Base-by-base conservation (phyloP, 2,329 filamentous ascomycete species). In the Penicillium capsulatum region DNA sequence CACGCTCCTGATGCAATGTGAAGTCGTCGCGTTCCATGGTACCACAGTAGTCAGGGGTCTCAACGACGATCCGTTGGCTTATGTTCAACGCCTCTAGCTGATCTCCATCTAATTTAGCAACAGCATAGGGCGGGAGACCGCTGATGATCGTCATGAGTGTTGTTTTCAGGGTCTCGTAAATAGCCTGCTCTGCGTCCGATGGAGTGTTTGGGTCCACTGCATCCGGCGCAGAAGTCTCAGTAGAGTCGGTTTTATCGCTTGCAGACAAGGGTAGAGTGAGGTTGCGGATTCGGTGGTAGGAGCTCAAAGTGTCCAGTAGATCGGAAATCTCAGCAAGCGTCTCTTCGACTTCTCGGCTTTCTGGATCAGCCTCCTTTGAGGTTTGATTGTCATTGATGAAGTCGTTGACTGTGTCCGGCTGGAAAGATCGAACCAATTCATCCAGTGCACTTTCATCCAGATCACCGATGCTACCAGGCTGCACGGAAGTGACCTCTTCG, bases 51-150 rank as follows among this genome's bases (percentile, higher is more conserved):
- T 88, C 80, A 36, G 83, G 80, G 5, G 76, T 80, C 44, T 85
- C 79, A 32, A 94, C 72, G 43, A 87, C 69, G 14, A 95, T 76
- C 59, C 81, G 87, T 31, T 81, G 86, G 66, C 83, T 91, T 58
- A 94, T 84, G 47, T 86, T 83, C 33, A 95, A 71, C 42, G 89
- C 85, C 19, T 83, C 83, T n/a, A 94, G 68, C 61, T 89, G 85
- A 59, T 94, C 84, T 7, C 88, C 88, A 54, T 94, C 83, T 45
- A 95, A 71, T 56, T 92, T 91, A 4, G 89, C 83, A 16, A 95
- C 84, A 1, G 85, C 86, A 58, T 88, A 92, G 1, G 89, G 89
- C 1, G 89, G 89, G 8, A 95, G 68, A 27, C 77, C 80, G 49
- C 83, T 76, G 44, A 94, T 77, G 47, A 94, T 79, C 19, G 89